phyloP scores from a whole-genome alignment of 2,329 filamentous ascomycete genomes.

The Macrophomina pseudophaseolina region DNA sequence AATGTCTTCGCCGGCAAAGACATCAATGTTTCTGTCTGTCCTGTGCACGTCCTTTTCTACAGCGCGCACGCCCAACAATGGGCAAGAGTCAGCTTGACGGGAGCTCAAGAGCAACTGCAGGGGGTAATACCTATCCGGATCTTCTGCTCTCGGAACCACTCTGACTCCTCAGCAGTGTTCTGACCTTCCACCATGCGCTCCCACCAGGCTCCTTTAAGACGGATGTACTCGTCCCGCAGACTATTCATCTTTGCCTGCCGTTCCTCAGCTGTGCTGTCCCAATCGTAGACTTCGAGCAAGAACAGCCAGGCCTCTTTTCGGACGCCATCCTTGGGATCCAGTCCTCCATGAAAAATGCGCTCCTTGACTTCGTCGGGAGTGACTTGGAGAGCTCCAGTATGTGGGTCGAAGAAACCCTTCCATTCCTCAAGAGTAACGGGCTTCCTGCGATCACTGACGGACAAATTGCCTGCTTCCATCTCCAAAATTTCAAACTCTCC shows the following conservation, averaged over 20 bases:
- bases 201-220: constrained; percentile 96
- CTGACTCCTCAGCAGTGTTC: constrained; percentile 78
- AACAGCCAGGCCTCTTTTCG: constrained; percentile 98
- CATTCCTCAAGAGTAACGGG: constrained; percentile 83
- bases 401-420: constrained; percentile 83
- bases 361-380: constrained; percentile 95
- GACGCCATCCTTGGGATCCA: constrained; percentile 87
- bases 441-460: constrained; percentile 76
- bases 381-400: constrained; percentile 74
- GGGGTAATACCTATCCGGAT: constrained; percentile 80
- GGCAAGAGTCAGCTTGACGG: constrained; percentile 52
- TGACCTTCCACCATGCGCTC: constrained; percentile 85
- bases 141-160: constrained; percentile 97
- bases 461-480: constrained; percentile 72
- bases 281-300: constrained; percentile 86
- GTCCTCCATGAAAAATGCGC: constrained; percentile 91
- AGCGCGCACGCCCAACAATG: constrained; percentile 59
- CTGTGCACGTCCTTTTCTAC: constrained; percentile 98
- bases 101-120: background rate
- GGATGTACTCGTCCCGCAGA: constrained; percentile 89
- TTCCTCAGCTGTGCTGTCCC: constrained; percentile 88
- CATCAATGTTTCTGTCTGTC: constrained; percentile 91
- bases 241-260: constrained; percentile 82
- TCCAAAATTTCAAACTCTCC: constrained; percentile 96
- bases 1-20: constrained; percentile 95